These are phyloP conservation scores for Pseudisothecium myosuroides DNA, from an alignment of 225 moss, liverwort and hornwort species.

Conservation along the genomic window DNA sequence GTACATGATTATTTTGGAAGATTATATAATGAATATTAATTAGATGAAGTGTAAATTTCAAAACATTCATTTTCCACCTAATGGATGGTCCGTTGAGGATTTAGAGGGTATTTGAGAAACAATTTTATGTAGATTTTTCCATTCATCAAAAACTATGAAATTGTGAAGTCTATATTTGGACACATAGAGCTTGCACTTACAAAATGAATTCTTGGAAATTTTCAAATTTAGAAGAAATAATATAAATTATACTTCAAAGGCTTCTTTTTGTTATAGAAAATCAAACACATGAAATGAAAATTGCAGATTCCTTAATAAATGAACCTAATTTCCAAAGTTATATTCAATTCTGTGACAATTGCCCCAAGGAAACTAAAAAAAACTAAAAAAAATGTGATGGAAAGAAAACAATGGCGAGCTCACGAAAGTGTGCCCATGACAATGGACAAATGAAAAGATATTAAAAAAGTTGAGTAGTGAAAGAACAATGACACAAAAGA, in stretches of 20 bases:
- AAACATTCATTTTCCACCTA: background rate
- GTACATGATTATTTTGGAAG: background rate
- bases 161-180: background rate
- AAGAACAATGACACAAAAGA: background rate
- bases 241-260: background rate
- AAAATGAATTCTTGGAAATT: background rate
- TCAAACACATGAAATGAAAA: background rate
- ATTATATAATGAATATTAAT: background rate
- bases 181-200: background rate
- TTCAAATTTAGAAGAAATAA: background rate
- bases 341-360: background rate
- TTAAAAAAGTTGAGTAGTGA: background rate
- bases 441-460: background rate
- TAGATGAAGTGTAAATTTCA: background rate
- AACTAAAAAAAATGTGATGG: accelerated
- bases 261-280: background rate
- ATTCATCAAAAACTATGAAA: background rate
- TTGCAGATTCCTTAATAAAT: background rate
- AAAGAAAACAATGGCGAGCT: background rate
- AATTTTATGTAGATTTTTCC: background rate
- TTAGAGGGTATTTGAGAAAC: background rate
- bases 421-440: background rate
- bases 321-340: too few species aligned
- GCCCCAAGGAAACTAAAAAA: background rate
- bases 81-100: accelerated